These are phyloP conservation scores for Capronia americana DNA, from an alignment of 2,329 filamentous ascomycete species.

Conservation along the genomic window DNA sequence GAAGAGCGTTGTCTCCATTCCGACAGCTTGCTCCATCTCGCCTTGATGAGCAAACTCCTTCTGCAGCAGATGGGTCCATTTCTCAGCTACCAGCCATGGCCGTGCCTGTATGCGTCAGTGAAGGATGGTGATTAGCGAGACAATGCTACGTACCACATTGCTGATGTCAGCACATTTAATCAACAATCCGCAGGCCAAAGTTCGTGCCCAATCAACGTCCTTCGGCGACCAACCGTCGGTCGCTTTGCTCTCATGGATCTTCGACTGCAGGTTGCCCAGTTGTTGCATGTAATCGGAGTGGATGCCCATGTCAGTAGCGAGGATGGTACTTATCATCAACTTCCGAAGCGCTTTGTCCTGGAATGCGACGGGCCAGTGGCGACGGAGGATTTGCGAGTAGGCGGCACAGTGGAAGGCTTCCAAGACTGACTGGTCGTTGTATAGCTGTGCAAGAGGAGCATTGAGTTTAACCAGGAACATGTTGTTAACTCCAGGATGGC, in stretches of 20 bases:
- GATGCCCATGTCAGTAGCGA: slow-evolving; percentile 95
- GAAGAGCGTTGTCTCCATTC: slow-evolving; percentile 86
- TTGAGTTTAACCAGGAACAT: slow-evolving; percentile 92
- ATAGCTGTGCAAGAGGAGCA: slow-evolving; percentile 89
- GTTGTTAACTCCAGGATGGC: slow-evolving; percentile 97
- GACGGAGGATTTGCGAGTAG: slow-evolving; percentile 91
- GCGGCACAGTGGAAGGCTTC: slow-evolving; percentile 98
- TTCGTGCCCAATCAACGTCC: slow-evolving; percentile 75
- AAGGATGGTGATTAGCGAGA: neutral
- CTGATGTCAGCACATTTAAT: slow-evolving; percentile 99
- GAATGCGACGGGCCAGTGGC: slow-evolving; percentile 87
- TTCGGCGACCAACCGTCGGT: slow-evolving; percentile 77
- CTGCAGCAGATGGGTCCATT: slow-evolving; percentile 93
- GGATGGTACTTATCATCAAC: slow-evolving; percentile 95
- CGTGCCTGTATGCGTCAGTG: slow-evolving; percentile 67
- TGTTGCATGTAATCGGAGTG: slow-evolving; percentile 97
- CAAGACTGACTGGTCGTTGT: slow-evolving; percentile 95
- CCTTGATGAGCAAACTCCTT: slow-evolving; percentile 95
- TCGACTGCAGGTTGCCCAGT: slow-evolving; percentile 79
- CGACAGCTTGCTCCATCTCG: slow-evolving; percentile 85
- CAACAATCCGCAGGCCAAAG: slow-evolving; percentile 83
- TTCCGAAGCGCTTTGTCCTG: slow-evolving; percentile 79
- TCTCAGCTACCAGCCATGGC: slow-evolving; percentile 77
- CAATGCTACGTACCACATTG: slow-evolving; percentile 78
- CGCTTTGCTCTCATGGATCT: slow-evolving; percentile 70